Evolutionary conservation across 2,329 filamentous ascomycete species (phyloP), one percentile per base, ranked within the genome.

Genomic region (Hypoxylon sp.): DNA sequence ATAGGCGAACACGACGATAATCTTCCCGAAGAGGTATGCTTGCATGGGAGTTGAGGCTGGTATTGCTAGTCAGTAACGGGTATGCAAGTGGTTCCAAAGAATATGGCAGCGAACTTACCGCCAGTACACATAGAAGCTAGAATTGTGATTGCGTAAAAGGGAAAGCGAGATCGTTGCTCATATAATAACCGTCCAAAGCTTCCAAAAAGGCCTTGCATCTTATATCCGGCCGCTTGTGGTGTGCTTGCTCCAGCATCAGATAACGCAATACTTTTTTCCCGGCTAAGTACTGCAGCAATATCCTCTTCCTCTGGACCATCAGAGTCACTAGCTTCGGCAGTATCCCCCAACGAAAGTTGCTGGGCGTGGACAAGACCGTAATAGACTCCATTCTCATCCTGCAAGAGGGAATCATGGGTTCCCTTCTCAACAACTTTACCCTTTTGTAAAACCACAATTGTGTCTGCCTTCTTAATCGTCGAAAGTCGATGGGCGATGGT

Each of bases 381-480:
- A 73, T 95, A 95, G 17, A 91, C 83, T 0, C 91, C 88, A 2
- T 82, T 82, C 3, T 88, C 82, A 38, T 85, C 79, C 2, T 82
- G 77, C 1, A 97, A 82, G 0, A 97, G 85, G 46, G 88, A 86
- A 5, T 93, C 87, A 70, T 97, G 93, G 0, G 87, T 93, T 0
- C 93, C 93, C 71, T 90, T 82, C 77, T 97, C 93, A 7, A 91
- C 85, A 0, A 93, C 87, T 57, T 84, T 80, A 1, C 93, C 93
- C 72, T 90, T 87, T 52, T 90, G 85, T 58, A 97, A 79, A 0
- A 97, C 93, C 6, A 94, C 82, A 59, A 97, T 97, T 38, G 89
- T 87, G 75, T 97, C 91, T 2, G 93, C 93, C 69, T 91, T 88
- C 77, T 89, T 90, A 73, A 93, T 91, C 0, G 91, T 94, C 0